Base-by-base conservation (phyloP, 306 rosid species). In the Inga laurina region DNA sequence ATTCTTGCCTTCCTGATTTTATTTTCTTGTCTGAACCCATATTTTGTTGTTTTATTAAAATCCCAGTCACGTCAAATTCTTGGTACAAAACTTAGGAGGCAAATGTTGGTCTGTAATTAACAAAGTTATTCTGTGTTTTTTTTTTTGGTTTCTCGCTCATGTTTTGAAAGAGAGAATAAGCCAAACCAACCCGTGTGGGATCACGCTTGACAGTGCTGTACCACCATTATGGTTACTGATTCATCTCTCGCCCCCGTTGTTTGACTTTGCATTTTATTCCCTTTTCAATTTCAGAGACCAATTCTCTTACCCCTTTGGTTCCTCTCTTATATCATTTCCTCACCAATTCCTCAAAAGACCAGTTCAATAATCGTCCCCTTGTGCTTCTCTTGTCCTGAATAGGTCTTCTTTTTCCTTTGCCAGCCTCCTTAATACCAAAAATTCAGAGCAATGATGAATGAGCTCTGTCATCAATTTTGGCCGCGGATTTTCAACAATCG, bases 221-320 rank as follows among this genome's bases (percentile, higher is more conserved):
- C 61, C 34, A 52, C 7, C 19, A 70, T 67, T 52, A 24, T 7
- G 35, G 27, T 54, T 3, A 46, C 45, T 27, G 66, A 81, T 82
- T 79, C 35, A 72, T 86, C 82, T 43, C 70, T 76, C 54, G 88
- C 84, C 87, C 21, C 82, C 84, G 15, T 86, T 89, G 2, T 85
- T 87, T 88, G 91, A 89, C 88, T 82, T 80, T 67, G 0, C 8
- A 22, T 74, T 69, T 84, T 43, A 19, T 74, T 61, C 52, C 12
- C 45, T 13, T 13, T 72, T 30, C 56, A 39, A 4, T 46, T 8
- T 76, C 62, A 39, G n/a, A n/a, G 70, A 12, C 81, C 27, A 6
- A 48, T 19, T 22, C 35, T 41, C 4, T 11, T 2, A 8, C 37
- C 35, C 6, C 45, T 2, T 30, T 35, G 51, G 67, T 12, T 46